Evolutionary conservation across 306 rosid genomes (phyloP).

Genomic region (Corylus heterophylla): DNA sequence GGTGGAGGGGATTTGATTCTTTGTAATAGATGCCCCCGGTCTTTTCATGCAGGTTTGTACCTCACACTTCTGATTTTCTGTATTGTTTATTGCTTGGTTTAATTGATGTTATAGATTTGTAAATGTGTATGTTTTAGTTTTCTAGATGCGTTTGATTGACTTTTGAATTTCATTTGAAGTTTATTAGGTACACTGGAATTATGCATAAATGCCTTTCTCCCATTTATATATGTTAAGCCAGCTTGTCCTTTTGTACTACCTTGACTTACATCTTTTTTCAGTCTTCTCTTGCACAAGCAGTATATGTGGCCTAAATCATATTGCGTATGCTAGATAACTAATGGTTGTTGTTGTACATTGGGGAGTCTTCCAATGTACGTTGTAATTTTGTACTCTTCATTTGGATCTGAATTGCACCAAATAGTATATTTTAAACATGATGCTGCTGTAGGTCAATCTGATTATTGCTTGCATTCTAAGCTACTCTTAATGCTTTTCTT

Average conservation of each 20-base stretch:
- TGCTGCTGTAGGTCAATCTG: not conserved
- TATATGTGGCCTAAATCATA: not conserved
- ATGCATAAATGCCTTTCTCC: not conserved
- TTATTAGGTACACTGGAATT: not conserved
- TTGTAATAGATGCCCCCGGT: slow-evolving; percentile 90
- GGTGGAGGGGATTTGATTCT: slow-evolving; percentile 84
- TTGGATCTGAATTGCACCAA: not conserved
- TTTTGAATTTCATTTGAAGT: not conserved
- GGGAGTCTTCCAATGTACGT: not conserved
- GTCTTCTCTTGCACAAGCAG: not conserved
- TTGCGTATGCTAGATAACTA: not conserved
- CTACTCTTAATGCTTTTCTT: not conserved
- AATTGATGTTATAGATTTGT: slow-evolving; percentile 4
- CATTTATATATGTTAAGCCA: not conserved
- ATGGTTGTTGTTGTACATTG: not conserved
- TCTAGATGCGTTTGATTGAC: slow-evolving; percentile 8
- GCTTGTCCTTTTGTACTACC: slow-evolving; percentile 8
- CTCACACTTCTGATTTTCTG: not conserved
- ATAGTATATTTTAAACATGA: not conserved
- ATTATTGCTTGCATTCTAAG: not conserved
- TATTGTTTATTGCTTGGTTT: not conserved
- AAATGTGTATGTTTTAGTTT: not conserved
- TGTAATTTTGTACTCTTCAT: not conserved
- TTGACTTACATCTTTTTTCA: not conserved
- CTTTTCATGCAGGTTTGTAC: slow-evolving; percentile 82